phyloP scores from a whole-genome alignment of 1,284 basidiomycete genomes.

The Naganishia liquefaciens region DNA sequence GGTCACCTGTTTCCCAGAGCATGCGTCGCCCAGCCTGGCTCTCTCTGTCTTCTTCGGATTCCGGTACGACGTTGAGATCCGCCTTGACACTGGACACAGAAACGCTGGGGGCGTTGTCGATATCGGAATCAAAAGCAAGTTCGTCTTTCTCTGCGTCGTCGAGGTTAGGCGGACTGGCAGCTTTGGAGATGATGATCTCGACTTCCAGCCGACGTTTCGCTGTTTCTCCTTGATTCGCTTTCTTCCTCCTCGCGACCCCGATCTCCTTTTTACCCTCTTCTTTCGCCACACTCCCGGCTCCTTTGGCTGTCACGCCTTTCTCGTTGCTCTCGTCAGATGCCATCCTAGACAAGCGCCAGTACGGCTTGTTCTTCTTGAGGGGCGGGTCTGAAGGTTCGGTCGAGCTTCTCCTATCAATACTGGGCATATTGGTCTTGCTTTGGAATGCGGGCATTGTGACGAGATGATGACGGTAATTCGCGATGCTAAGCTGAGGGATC shows the following conservation, averaged over 20 bases:
- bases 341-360: not conserved
- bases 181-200: not conserved
- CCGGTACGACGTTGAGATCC: no score
- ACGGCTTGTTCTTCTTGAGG: not conserved
- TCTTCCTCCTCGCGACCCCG: no score
- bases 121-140: not conserved
- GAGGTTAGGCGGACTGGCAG: not conserved
- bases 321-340: no score
- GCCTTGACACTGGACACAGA: no score
- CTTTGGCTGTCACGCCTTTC: not conserved
- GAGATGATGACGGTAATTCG: not conserved
- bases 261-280: not conserved
- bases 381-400: not conserved
- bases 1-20: not conserved
- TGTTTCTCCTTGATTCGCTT: not conserved
- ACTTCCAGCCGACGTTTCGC: slow-evolving; percentile 1
- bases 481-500: not conserved
- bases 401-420: not conserved
- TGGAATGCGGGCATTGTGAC: slow-evolving; percentile 13
- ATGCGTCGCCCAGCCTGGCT: not conserved
- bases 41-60: not conserved
- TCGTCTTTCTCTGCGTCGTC: not conserved
- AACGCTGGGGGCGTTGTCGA: not conserved
- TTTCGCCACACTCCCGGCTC: not conserved
- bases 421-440: slow-evolving; percentile 17